Evolutionary conservation across 306 rosid species (phyloP), one percentile per base, ranked within the genome.

Genomic region (Acmispon strigosus): DNA sequence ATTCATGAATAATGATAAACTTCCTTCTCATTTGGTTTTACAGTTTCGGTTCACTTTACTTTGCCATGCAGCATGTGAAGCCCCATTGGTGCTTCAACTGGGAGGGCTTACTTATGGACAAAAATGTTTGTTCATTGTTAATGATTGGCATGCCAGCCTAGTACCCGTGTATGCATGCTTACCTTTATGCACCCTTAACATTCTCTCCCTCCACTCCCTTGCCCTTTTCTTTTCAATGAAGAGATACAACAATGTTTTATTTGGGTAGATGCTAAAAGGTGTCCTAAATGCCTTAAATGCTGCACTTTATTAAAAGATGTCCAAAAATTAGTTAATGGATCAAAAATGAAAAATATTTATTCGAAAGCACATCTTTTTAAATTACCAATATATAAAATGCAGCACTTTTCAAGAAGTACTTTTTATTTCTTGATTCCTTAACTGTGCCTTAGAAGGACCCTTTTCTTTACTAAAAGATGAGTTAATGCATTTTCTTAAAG

Each of bases 31-130:
- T 83, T 84, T 87, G 85, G 81, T 82, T 89, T 81, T 86, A 83
- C 94, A 92, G 98, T 89, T 83, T 83, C 88, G 98, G 94, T 92
- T 86, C 96, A 81, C 98, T 87, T 92, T 92, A 74, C 94, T 92
- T 84, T 78, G 84, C 84, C 83, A 89, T 81, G 96, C 98, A 81
- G 98, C 96, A 15, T 89, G 96, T 84, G 98, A 92, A 79, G 98
- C 96, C 14, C 98, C 98, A 13, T 73, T 92, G 76, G 92, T 86
- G 79, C 96, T 92, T 86, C 87, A 92, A 62, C 69, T 92, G 80
- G 96, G 96, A 79, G 98, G 98, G 11, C 87, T 54, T 82, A 86
- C 83, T 62, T 89, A 84, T 9, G 98, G 98, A 34, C 94, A 92
- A 76, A 86, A 83, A 48, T 84, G 88, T 69, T 27, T 89, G 39